Evolutionary conservation across 169 alveolate species (phyloP), one percentile per base, ranked within the genome.

Genomic region (Eimeria mitis): DNA sequence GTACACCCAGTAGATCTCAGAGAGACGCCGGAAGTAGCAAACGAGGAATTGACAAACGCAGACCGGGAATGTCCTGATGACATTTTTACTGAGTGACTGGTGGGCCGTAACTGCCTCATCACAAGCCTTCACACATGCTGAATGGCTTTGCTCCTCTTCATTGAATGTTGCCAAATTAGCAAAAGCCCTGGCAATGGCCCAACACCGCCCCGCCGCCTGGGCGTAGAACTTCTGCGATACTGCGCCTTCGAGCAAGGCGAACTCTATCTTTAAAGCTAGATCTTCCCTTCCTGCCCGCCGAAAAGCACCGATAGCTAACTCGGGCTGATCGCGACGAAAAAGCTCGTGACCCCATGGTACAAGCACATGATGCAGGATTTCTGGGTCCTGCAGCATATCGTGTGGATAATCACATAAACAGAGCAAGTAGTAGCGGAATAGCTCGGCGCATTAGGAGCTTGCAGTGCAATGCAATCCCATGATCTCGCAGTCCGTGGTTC

Each of bases 321-420:
- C 91, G 9, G 91, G 91, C 91, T 84, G 78, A 37, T 84, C 91
- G 54, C 44, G 91, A 4, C 52, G 79, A 28, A 84, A 7, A 19
- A 84, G 91, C 76, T 84, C 91, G 56, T 84, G 52, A 54, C 78
- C 91, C 91, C 91, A 84, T 59, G 91, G 76, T 31, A 84, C 75
- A 84, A 59, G 76, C 59, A 84, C 78, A 13, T 59, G 78, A 7
- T 84, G 59, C 28, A 84, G 78, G 56, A 84, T 37, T 28, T 34
- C 56, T 2, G 91, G 78, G 47, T 37, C 91, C 91, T 84, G 76
- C 75, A 59, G 56, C 23, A 31, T 34, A 34, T 37, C 85, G 78
- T 68, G 44, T 34, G 78, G 25, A 68, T 68, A 68, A n/a, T 68
- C 78, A 9, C 78, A 68, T 68, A 68, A 8, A 68, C 13, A 31